Evolutionary conservation across 2,329 filamentous ascomycete species (phyloP).

Genomic region (Pseudogymnoascus sp.): DNA sequence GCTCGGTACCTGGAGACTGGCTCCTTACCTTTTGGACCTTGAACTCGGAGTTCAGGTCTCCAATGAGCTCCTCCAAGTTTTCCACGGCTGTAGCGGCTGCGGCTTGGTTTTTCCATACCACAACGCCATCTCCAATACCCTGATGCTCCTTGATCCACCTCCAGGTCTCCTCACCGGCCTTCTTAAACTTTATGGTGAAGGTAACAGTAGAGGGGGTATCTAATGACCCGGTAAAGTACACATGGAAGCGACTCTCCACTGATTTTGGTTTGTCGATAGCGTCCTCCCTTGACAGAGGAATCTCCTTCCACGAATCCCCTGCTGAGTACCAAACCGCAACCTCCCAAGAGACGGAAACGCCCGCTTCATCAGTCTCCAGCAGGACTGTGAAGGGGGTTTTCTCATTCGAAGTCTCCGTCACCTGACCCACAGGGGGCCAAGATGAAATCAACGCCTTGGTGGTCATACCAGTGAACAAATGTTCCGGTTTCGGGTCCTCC

Average conservation of each 20-base stretch:
- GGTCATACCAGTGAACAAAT: conserved; percentile 27
- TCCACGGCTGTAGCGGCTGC: conserved; percentile 18
- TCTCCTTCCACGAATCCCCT: conserved; percentile 50
- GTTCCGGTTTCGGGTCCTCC: conserved; percentile 32
- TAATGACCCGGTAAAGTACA: conserved; percentile 50
- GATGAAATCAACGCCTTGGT: conserved; percentile 45
- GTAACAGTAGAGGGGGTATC: conserved; percentile 41
- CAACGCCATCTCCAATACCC: conserved; percentile 53
- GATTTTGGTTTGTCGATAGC: not conserved
- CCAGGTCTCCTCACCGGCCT: conserved; percentile 48
- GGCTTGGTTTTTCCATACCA: conserved; percentile 43
- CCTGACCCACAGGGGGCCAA: conserved; percentile 68
- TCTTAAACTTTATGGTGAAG: conserved; percentile 67
- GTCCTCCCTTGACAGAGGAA: conserved; percentile 25
- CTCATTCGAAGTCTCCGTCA: conserved; percentile 49
- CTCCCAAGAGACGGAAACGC: conserved; percentile 56
- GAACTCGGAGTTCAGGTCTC: conserved; percentile 49
- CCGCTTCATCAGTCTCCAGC: conserved; percentile 54
- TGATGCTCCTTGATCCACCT: conserved; percentile 62
- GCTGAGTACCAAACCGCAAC: conserved; percentile 66
- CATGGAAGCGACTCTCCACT: conserved; percentile 14
- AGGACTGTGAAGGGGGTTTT: conserved; percentile 58
- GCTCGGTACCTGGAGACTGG: conserved; percentile 58
- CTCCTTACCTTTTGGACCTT: conserved; percentile 47
- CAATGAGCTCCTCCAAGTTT: conserved; percentile 42